Evolutionary conservation across 495 filamentous ascomycete genomes (phyloP).

Genomic region (Aspergillus asperescens): DNA sequence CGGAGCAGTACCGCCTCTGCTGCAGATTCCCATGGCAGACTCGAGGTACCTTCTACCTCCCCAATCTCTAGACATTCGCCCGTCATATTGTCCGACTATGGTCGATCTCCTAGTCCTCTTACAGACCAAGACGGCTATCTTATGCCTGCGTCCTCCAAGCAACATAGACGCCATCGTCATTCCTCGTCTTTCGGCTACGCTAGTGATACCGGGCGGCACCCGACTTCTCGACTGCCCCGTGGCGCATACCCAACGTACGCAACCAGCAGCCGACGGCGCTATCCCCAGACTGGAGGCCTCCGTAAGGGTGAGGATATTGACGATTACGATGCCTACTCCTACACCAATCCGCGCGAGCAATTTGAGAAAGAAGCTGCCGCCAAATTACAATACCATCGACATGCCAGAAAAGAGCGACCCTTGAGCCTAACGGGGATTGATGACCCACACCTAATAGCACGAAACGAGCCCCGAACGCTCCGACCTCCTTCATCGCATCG

Average conservation of each 20-base stretch:
- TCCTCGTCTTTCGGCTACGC: conserved; percentile 36
- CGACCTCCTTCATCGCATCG: conserved; percentile 58
- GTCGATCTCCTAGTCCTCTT: conserved; percentile 30
- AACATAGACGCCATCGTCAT: conserved; percentile 27
- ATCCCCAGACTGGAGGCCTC: conserved; percentile 28
- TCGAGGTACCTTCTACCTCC: conserved; percentile 25
- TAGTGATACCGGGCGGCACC: conserved; percentile 35
- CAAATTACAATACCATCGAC: conserved; percentile 41
- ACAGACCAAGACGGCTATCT: conserved; percentile 27
- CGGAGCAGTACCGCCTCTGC: conserved; percentile 36
- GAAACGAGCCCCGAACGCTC: conserved; percentile 39
- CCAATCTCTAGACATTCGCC: conserved; percentile 26
- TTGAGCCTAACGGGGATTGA: conserved; percentile 59
- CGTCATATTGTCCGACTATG: conserved; percentile 25
- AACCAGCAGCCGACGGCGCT: conserved; percentile 21
- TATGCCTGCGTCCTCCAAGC: conserved; percentile 24
- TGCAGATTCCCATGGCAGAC: conserved; percentile 24
- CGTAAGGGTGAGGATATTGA: conserved; percentile 57
- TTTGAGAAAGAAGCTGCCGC: conserved; percentile 59
- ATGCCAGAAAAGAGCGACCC: conserved; percentile 53
- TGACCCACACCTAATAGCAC: conserved; percentile 43
- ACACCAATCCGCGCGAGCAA: conserved; percentile 64
- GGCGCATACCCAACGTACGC: conserved; percentile 24
- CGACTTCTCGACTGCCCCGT: conserved; percentile 15
- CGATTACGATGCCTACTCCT: conserved; percentile 59